Evolutionary conservation across 169 alveolate genomes (phyloP).

Genomic region (Babesia ovata): DNA sequence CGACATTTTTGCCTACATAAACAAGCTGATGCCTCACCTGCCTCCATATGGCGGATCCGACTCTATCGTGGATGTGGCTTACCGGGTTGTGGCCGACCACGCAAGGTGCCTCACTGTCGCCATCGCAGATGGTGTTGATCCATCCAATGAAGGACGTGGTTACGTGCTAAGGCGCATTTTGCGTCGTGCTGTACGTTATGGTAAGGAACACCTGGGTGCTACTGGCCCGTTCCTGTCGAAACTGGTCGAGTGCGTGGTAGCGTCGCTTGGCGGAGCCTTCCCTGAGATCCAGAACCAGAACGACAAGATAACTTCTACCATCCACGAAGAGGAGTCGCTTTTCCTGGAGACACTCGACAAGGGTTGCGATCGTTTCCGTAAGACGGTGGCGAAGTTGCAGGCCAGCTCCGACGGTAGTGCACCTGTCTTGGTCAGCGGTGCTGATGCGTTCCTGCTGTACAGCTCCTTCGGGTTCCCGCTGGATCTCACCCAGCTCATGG

Average conservation of each 20-base stretch:
- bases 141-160: constrained; percentile 91
- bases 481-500: constrained; percentile 91
- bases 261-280: constrained; percentile 83
- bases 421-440: constrained; percentile 69
- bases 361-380: constrained; percentile 81
- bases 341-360: constrained; percentile 85
- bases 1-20: constrained; percentile 82
- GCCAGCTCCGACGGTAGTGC: constrained; percentile 30
- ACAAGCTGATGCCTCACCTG: constrained; percentile 73
- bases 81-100: constrained; percentile 93
- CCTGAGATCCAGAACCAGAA: constrained; percentile 79
- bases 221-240: constrained; percentile 84
- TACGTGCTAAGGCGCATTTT: constrained; percentile 91
- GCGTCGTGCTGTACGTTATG: constrained; percentile 90
- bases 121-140: constrained; percentile 90
- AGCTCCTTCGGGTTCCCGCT: constrained; percentile 92
- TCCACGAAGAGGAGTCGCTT: constrained; percentile 85
- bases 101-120: constrained; percentile 90
- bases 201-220: constrained; percentile 77
- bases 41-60: constrained; percentile 84
- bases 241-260: constrained; percentile 84
- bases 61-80: constrained; percentile 89
- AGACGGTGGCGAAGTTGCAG: constrained; percentile 50
- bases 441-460: constrained; percentile 86
- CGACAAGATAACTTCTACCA: constrained; percentile 78